phyloP scores from a whole-genome alignment of 2,329 filamentous ascomycete species.

The Botryotinia narcissicola region DNA sequence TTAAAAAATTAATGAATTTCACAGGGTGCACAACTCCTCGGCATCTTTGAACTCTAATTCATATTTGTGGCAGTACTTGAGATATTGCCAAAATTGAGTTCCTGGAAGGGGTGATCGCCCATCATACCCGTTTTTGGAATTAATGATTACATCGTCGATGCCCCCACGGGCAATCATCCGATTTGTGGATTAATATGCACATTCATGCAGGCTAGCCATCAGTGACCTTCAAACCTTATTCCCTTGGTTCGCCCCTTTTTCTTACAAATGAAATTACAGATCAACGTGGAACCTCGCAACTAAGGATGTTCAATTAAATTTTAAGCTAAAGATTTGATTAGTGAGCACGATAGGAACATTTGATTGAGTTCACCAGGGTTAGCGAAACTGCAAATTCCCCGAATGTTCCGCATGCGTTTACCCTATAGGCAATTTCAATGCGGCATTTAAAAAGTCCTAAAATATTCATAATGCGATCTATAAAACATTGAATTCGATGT shows the following conservation, averaged over 20 bases:
- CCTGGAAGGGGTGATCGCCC: neutral
- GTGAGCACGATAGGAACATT: neutral
- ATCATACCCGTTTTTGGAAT: neutral
- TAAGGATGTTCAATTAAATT: neutral
- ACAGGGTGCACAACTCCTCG: neutral
- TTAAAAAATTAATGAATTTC: neutral
- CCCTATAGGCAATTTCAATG: neutral
- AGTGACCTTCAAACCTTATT: neutral
- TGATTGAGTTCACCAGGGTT: neutral
- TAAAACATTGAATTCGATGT: neutral
- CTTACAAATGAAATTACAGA: neutral
- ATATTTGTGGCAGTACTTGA: neutral
- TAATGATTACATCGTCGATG: neutral
- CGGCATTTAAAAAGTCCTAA: neutral
- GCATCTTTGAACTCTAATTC: neutral
- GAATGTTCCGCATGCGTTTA: neutral
- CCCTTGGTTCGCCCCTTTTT: neutral
- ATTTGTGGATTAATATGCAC: slow-evolving; percentile 1
- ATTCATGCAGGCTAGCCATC: neutral
- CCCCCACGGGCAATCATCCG: neutral
- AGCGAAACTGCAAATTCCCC: neutral
- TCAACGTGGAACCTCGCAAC: neutral
- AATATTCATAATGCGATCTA: no score
- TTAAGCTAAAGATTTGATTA: neutral
- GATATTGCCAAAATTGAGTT: neutral